Evolutionary conservation across 1,284 basidiomycete genomes (phyloP).

Genomic region (Apiotrichum akiyoshidainum): DNA sequence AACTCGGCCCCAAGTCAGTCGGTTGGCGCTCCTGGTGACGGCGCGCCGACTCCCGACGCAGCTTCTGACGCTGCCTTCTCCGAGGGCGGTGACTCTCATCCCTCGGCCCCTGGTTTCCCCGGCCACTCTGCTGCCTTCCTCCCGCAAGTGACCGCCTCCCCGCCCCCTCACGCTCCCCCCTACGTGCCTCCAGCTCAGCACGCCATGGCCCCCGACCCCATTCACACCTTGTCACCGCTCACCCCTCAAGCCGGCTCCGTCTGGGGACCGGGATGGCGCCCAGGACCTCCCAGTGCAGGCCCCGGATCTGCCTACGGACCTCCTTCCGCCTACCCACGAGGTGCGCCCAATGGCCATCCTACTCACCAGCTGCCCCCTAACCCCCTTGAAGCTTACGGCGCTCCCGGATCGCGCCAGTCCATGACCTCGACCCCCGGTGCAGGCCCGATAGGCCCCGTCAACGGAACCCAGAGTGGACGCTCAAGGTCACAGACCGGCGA

Average conservation of each 20-base stretch:
- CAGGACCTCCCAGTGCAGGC: constrained; percentile 16
- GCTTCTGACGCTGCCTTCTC: constrained; percentile 7
- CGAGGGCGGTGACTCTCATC: constrained; percentile 15
- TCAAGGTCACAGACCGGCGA: constrained; percentile 21
- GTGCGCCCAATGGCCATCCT: constrained; percentile 21
- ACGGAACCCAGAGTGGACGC: constrained; percentile 11
- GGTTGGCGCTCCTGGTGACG: constrained; percentile 8
- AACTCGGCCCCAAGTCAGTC: constrained; percentile 13
- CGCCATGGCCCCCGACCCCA: constrained; percentile 47
- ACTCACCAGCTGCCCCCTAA: constrained; percentile 23
- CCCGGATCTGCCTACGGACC: constrained; percentile 9
- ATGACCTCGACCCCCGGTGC: constrained; percentile 21
- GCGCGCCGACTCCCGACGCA: constrained; percentile 15
- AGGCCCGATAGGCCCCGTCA: constrained; percentile 8
- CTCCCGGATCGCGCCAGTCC: constrained; percentile 21
- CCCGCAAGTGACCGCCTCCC: constrained; percentile 43
- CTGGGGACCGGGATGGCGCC: constrained; percentile 22
- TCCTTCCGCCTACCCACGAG: constrained; percentile 6
- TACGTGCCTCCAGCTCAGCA: constrained; percentile 48
- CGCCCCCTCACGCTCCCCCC: constrained; percentile 40
- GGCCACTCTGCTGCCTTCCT: constrained; percentile 21
- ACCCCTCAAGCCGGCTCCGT: constrained; percentile 15
- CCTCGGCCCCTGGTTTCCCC: constrained; percentile 9
- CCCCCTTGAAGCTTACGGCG: constrained; percentile 24
- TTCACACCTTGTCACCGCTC: constrained; percentile 30